Conservation (phyloP, 768 basidiomycete genomes). For the Naganishia antarctica region DNA sequence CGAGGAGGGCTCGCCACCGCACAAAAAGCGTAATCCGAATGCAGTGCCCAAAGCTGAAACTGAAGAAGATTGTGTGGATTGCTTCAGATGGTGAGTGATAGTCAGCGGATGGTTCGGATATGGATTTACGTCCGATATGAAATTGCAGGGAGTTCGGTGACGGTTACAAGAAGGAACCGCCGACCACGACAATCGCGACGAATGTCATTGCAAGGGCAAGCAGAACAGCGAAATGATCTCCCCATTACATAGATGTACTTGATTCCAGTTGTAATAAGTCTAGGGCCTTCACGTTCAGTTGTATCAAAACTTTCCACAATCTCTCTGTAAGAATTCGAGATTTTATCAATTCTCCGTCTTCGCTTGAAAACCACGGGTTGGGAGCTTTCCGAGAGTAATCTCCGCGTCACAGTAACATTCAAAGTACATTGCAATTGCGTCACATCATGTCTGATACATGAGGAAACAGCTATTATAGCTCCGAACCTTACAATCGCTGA, state of each 20-base stretch:
- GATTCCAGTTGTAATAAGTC: not conserved
- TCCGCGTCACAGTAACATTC: too few relatives aligned
- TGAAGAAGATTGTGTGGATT: conserved; percentile 47
- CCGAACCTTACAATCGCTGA: not conserved
- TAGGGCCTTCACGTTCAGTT: not conserved
- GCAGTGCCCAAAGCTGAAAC: conserved; percentile 43
- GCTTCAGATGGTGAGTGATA: conserved; percentile 46
- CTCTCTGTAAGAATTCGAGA: too few relatives aligned
- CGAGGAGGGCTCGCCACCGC: conserved; percentile 12
- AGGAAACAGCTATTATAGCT: conserved; percentile 2
- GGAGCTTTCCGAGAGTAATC: too few relatives aligned
- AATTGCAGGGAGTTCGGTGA: conserved; percentile 45
- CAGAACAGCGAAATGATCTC: not conserved
- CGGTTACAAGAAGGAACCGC: conserved; percentile 38
- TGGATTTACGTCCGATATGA: not conserved
- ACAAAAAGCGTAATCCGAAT: conserved; percentile 37
- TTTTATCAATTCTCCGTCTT: too few relatives aligned
- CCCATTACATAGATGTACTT: not conserved
- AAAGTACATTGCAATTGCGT: too few relatives aligned
- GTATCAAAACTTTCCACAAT: not conserved
- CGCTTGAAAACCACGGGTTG: too few relatives aligned
- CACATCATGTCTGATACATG: not conserved
- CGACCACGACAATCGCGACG: conserved; percentile 26
- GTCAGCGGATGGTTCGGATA: not conserved
- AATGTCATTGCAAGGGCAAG: not conserved